A percentile compares a stretch with the other conserved stretches of the same genome.
Conservation (phyloP, 805 yeast genomes). For the Candida peoriensis region DNA sequence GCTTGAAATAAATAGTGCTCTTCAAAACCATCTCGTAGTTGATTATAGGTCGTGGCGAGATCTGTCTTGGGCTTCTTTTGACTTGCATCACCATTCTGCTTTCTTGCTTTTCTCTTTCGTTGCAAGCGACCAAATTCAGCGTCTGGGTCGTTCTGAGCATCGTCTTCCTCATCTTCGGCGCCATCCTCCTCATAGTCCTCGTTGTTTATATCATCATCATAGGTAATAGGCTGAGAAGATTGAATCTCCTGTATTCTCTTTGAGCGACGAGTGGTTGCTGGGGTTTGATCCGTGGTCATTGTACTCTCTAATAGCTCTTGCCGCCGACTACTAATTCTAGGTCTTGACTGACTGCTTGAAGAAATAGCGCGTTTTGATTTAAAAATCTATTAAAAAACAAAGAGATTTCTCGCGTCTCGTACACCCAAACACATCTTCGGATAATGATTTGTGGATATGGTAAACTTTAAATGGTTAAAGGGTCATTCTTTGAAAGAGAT, state of each 20-base stretch:
- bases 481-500: too few relatives aligned
- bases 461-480: too few relatives aligned
- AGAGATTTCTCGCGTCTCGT: too few relatives aligned
- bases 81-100: constrained; percentile 5
- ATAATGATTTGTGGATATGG: too few relatives aligned
- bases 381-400: too few relatives aligned
- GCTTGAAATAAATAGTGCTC: constrained; percentile 48
- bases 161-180: constrained; percentile 19
- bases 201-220: constrained; percentile 20
- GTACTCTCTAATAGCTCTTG: too few relatives aligned
- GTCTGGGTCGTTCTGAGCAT: constrained; percentile 10
- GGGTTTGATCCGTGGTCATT: constrained; percentile 5
- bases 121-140: constrained; percentile 3
- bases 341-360: too few relatives aligned
- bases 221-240: constrained; percentile 16
- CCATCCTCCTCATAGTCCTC: constrained; percentile 18
- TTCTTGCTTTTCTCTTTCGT: constrained; percentile 14
- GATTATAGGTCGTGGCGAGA: constrained; percentile 27
- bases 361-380: too few relatives aligned
- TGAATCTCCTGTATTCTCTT: constrained; percentile 14
- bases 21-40: constrained; percentile 36
- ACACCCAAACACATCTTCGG: too few relatives aligned
- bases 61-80: constrained; percentile 9
- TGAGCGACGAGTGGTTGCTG: constrained; percentile 18
- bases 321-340: too few relatives aligned